Evolutionary conservation across 106 monocot genomes (phyloP).

Genomic region (Cymbidium sinense): DNA sequence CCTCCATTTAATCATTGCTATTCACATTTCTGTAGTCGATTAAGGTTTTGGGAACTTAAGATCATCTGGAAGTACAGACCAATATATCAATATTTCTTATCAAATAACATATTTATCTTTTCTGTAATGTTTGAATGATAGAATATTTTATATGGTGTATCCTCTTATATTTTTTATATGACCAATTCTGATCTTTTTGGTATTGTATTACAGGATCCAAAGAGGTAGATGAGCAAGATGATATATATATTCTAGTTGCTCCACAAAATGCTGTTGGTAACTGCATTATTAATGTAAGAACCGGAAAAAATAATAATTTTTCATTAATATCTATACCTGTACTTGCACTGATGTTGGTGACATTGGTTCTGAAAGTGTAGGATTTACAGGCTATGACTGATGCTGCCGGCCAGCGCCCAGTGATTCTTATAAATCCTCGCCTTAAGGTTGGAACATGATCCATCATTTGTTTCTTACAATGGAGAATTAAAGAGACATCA

Average conservation of each 20-base stretch:
- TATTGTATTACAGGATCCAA: constrained; percentile 37
- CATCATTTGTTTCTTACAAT: not conserved
- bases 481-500: not conserved
- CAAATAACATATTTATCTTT: not conserved
- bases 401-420: constrained; percentile 83
- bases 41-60: not conserved
- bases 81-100: not conserved
- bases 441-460: constrained; percentile 52
- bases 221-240: constrained; percentile 87
- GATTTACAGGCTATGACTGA: constrained; percentile 85
- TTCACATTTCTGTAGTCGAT: not conserved
- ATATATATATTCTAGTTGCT: constrained; percentile 86
- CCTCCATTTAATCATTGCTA: no score
- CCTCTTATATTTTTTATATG: not conserved
- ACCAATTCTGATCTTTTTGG: not conserved
- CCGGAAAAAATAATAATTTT: not conserved
- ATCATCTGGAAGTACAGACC: not conserved
- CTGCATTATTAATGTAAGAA: constrained; percentile 91
- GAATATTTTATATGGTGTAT: not conserved
- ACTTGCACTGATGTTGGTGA: not conserved
- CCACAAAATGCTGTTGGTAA: constrained; percentile 98
- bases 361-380: constrained; percentile 25
- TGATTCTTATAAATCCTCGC: constrained; percentile 94
- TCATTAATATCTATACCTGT: not conserved
- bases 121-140: not conserved